Evolutionary conservation across 2,329 filamentous ascomycete species (phyloP).

Genomic region (Ampelomyces quisqualis): DNA sequence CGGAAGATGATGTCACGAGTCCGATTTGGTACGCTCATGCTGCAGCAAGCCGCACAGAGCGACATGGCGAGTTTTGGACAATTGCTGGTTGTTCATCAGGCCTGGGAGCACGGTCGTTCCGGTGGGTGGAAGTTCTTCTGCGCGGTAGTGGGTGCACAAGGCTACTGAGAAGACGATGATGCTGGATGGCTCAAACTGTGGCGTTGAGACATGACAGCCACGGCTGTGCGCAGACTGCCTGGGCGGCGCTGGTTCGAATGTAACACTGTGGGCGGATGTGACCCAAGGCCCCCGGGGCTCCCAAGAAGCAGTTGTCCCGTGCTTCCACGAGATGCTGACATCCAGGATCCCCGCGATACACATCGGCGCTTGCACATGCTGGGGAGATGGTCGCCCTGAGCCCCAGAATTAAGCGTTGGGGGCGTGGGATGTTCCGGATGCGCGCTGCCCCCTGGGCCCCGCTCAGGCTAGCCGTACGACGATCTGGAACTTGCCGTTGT

Average conservation of each 20-base stretch:
- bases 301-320: slow-evolving; percentile 13
- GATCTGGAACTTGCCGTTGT: slow-evolving; percentile 3
- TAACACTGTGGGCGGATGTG: slow-evolving; percentile 14
- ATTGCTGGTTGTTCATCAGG: background rate
- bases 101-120: slow-evolving; percentile 9
- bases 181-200: slow-evolving; percentile 19
- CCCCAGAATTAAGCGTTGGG: background rate
- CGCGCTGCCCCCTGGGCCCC: no score
- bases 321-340: slow-evolving; percentile 18
- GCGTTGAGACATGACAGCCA: slow-evolving; percentile 26
- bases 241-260: slow-evolving; percentile 11
- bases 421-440: slow-evolving; percentile 6
- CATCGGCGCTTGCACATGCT: slow-evolving; percentile 1
- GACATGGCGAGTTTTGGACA: slow-evolving; percentile 11
- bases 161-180: slow-evolving; percentile 15
- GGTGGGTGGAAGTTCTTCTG: slow-evolving; percentile 9
- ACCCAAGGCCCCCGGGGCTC: slow-evolving; percentile 14
- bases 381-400: background rate
- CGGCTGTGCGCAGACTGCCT: slow-evolving; percentile 9
- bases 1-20: slow-evolving; percentile 14
- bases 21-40: slow-evolving; percentile 14
- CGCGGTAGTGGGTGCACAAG: slow-evolving; percentile 10
- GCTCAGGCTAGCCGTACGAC: no score
- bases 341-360: slow-evolving; percentile 2
- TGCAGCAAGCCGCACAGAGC: slow-evolving; percentile 19